Base-by-base conservation (phyloP, 345 rosid species). In the Salix exigua region DNA sequence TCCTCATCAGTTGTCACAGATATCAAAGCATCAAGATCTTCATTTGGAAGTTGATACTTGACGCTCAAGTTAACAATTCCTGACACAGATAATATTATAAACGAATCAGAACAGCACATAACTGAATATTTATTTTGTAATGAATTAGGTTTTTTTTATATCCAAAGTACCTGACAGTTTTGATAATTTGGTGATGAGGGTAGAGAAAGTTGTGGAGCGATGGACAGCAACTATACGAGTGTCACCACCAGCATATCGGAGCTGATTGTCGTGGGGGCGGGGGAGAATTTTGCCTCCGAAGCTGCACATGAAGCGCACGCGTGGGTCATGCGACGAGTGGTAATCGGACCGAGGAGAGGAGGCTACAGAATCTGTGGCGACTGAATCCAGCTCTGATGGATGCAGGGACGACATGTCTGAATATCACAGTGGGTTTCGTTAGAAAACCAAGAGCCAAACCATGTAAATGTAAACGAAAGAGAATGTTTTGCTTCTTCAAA, bases 281-380 rank as follows among this genome's bases (percentile, higher is more conserved):
- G 99, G 99, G 60, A 96, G 83, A 81, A 96, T 96, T 87, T 89
- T 96, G 51, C 99, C 99, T 6, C 97, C 98, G 33, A 91, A 96
- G 77, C 97, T 93, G 79, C 98, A 96, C 99, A 96, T 93, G 87
- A 96, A 88, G 50, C 96, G 91, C 42, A 91, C 90, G 35, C 92
- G 91, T 0, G 77, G 44, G 40, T 88, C 89, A 2, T 82, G 71
- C 18, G 81, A 70, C 25, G 82, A 82, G 51, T 78, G 88, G 78
- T 82, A 85, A 44, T 96, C 99, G 60, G 92, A 89, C 23, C 94
- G 91, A 21, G 96, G 98, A 19, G 99, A 86, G 61, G 98, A 93
- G 7, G 91, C 81, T 19, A 89, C 80, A 2, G 94, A 91, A 78
- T 91, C 93, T 2, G 77, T 82, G 74, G 88, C 81, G 66, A 66